phyloP scores from a whole-genome alignment of 148 eudicot genomes.

The Nepenthes mirabilis region DNA sequence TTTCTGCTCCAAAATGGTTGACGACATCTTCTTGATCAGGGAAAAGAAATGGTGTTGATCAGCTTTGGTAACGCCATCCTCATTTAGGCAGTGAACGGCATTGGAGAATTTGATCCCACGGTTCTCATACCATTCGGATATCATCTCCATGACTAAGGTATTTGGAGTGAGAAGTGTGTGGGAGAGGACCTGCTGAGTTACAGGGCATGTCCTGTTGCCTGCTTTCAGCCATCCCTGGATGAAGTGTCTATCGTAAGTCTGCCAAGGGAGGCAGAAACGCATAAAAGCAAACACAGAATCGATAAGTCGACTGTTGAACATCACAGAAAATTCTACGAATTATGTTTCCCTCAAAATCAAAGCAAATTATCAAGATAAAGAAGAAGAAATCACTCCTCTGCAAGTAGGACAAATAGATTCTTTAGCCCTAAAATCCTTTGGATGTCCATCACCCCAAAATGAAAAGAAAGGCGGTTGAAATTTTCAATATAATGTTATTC shows the following conservation, averaged over 20 bases:
- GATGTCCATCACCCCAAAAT: no score
- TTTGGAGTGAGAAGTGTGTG: conserved; percentile 72
- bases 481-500: no score
- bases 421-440: no score
- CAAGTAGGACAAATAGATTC: no score
- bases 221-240: conserved; percentile 83
- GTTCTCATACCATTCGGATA: conserved; percentile 57
- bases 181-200: conserved; percentile 80
- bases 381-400: no score
- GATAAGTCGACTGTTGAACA: not conserved
- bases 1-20: conserved; percentile 49
- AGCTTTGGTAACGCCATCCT: conserved; percentile 39
- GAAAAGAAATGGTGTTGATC: conserved; percentile 48
- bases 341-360: not conserved
- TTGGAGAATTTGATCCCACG: conserved; percentile 42
- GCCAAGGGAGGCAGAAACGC: conserved; percentile 9
- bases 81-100: conserved; percentile 15
- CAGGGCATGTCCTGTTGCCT: conserved; percentile 75
- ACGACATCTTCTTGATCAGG: conserved; percentile 59
- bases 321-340: not conserved
- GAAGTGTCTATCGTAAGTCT: conserved; percentile 82
- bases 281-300: conserved; percentile 1
- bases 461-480: no score
- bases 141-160: conserved; percentile 52
- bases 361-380: not conserved